These are phyloP conservation scores for Mycena belliarum DNA, from an alignment of 768 basidiomycete species.

Conservation along the genomic window DNA sequence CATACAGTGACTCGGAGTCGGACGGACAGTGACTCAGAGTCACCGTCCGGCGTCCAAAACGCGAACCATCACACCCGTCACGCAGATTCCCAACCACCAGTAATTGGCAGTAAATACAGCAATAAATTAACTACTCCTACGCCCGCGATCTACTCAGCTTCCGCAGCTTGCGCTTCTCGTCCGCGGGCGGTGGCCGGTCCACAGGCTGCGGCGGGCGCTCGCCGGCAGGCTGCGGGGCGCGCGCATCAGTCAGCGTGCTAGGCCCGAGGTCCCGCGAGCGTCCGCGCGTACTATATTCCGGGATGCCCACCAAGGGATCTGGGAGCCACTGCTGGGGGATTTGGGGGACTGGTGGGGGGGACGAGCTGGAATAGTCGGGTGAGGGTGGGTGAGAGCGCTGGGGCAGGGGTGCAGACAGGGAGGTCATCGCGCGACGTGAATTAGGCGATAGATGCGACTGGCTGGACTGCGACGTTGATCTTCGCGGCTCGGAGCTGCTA, in stretches of 20 bases:
- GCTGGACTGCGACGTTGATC: constrained; percentile 10
- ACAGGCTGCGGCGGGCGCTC: constrained; percentile 1
- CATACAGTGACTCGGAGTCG: no score
- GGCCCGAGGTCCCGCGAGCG: constrained; percentile 7
- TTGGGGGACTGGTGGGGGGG: constrained; percentile 16
- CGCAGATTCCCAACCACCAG: no score
- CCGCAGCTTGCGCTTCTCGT: constrained; percentile 11
- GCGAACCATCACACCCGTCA: neutral
- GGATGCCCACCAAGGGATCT: neutral
- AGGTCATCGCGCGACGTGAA: neutral
- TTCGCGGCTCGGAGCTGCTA: constrained; percentile 9
- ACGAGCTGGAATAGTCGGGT: neutral
- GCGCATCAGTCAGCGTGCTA: neutral
- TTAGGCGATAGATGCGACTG: constrained; percentile 3
- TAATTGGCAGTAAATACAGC: neutral
- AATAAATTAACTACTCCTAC: neutral
- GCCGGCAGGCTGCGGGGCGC: neutral
- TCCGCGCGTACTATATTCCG: constrained; percentile 7
- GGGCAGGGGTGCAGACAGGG: neutral
- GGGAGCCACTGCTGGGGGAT: constrained; percentile 18
- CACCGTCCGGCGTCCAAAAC: no score
- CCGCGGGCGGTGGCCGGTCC: constrained; percentile 6
- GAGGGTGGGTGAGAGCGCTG: neutral
- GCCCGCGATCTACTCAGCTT: constrained; percentile 12
- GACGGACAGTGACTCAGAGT: no score